phyloP scores from a whole-genome alignment of 2,329 filamentous ascomycete species.

The Magnaporthales sp. region DNA sequence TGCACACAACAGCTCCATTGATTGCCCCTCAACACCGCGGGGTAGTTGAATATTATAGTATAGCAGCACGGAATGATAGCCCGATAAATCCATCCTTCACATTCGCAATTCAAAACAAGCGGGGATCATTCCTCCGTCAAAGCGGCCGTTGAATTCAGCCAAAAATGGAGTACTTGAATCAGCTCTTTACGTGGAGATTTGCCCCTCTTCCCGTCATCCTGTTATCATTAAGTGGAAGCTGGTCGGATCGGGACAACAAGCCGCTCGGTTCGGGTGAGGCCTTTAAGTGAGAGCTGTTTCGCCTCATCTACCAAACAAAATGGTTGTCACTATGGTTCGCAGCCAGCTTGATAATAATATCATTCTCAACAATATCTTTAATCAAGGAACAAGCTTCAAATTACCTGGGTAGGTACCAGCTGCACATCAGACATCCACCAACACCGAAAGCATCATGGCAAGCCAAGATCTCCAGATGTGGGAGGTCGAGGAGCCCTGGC shows the following conservation, averaged over 20 bases:
- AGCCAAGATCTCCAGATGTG: conserved; percentile 32
- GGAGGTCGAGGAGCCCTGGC: conserved; percentile 43
- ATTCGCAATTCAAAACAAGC: background rate
- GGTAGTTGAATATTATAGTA: background rate
- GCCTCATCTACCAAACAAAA: background rate
- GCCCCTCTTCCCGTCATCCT: background rate
- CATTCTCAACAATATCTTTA: background rate
- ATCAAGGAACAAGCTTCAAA: background rate
- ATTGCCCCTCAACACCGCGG: background rate
- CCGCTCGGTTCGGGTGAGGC: background rate
- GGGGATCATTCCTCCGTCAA: background rate
- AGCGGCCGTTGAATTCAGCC: background rate
- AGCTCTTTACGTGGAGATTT: background rate
- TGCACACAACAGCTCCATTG: background rate
- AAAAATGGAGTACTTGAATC: background rate
- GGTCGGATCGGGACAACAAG: background rate
- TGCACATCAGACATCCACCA: background rate
- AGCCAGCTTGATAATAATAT: background rate
- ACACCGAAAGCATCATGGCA: conserved; percentile 19
- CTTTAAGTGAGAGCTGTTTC: background rate
- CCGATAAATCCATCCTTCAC: background rate
- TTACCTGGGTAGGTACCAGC: no score
- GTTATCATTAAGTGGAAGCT: background rate
- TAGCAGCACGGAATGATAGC: background rate
- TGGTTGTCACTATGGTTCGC: background rate